Percentiles rank a stretch among this genome's conserved stretches.
These are phyloP conservation scores for Polygonum aviculare DNA, from an alignment of 148 eudicot species.

Conservation along the genomic window DNA sequence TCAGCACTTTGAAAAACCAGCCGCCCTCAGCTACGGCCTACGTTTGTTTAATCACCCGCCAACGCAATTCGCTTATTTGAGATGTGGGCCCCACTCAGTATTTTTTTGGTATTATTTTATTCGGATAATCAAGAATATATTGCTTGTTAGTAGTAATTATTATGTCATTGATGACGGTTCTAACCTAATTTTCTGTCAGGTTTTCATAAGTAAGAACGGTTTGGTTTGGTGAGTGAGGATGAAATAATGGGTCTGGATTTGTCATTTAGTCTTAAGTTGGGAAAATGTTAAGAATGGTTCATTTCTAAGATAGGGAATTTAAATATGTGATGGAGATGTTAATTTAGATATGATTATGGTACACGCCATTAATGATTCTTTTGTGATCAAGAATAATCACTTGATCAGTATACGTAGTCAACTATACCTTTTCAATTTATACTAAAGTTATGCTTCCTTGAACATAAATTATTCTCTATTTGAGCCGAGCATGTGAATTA, in stretches of 20 bases:
- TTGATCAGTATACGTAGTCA: too few species aligned
- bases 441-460: too few species aligned
- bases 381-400: too few species aligned
- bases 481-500: too few species aligned
- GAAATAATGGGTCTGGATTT: neutral
- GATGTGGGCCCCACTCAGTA: neutral
- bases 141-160: neutral
- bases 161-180: slow-evolving; percentile 6
- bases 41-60: neutral
- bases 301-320: too few species aligned
- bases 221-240: neutral
- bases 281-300: too few species aligned
- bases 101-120: neutral
- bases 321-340: too few species aligned
- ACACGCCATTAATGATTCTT: too few species aligned
- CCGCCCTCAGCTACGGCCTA: neutral
- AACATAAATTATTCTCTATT: too few species aligned
- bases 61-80: slow-evolving; percentile 2
- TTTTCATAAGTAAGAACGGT: neutral
- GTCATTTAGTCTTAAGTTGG: neutral
- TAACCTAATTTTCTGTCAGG: neutral
- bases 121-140: neutral
- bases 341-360: too few species aligned
- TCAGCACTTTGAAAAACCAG: neutral
- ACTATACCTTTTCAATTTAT: too few species aligned